These are phyloP conservation scores for Tilletiopsis washingtonensis DNA, from an alignment of 1,284 basidiomycete species.

Conservation along the genomic window DNA sequence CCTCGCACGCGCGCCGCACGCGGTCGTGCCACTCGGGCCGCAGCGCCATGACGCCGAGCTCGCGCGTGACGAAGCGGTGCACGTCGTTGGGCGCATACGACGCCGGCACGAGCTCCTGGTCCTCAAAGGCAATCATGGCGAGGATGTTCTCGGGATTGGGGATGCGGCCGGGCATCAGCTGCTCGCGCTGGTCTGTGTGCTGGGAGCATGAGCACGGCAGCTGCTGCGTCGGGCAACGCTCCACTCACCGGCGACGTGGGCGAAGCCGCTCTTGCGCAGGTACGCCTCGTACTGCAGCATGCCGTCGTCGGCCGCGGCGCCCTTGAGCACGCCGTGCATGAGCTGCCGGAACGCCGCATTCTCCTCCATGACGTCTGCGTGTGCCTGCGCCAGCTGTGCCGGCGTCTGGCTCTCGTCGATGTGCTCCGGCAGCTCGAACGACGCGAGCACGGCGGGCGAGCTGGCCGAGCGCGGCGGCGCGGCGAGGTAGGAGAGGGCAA, in stretches of 20 bases:
- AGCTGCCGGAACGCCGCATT: slow-evolving; percentile 30
- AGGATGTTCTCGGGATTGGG: slow-evolving; percentile 38
- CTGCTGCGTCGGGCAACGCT: no score
- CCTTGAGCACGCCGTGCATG: slow-evolving; percentile 33
- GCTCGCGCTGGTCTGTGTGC: slow-evolving; percentile 23
- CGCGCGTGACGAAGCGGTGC: slow-evolving; percentile 34
- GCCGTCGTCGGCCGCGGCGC: slow-evolving; percentile 29
- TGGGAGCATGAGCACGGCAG: not conserved
- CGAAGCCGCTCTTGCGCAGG: slow-evolving; percentile 36
- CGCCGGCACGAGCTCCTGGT: slow-evolving; percentile 23
- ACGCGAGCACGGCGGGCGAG: not conserved
- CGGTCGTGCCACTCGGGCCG: slow-evolving; percentile 4
- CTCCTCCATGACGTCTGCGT: slow-evolving; percentile 2
- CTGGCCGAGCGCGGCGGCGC: not conserved
- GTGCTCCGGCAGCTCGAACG: not conserved
- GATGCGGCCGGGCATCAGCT: slow-evolving; percentile 39
- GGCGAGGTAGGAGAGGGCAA: not conserved
- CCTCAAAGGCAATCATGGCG: slow-evolving; percentile 28
- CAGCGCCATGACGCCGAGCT: slow-evolving; percentile 21
- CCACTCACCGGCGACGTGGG: slow-evolving; percentile 29
- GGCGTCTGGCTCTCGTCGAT: no score
- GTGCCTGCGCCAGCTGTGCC: not conserved
- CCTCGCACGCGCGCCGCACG: not conserved
- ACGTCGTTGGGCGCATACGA: slow-evolving; percentile 38
- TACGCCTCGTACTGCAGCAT: slow-evolving; percentile 33